Evolutionary conservation across 768 basidiomycete genomes (phyloP).

Genomic region (Amanita pseudoporphyria): DNA sequence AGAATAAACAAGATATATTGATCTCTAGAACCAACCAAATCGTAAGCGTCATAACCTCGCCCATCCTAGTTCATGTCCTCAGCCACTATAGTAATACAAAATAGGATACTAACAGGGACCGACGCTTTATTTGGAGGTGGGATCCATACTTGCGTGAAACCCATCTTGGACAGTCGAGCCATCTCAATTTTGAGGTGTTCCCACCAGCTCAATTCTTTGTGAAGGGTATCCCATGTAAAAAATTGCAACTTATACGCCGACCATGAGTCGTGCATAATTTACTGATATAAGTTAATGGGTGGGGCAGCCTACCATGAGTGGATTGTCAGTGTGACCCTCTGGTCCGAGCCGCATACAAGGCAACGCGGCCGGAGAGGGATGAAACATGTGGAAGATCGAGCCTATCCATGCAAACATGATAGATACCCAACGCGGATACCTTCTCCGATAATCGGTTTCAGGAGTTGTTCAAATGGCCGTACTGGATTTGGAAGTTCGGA

Average conservation of each 20-base stretch:
- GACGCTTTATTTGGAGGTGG: conserved; percentile 80
- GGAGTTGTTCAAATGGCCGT: not conserved
- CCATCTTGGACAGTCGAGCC: conserved; percentile 52
- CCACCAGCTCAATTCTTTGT: conserved; percentile 69
- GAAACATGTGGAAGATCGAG: conserved; percentile 8
- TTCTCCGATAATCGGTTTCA: not conserved
- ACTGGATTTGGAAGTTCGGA: conserved; percentile 7
- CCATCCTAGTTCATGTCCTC: conserved; percentile 36
- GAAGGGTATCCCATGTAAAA: conserved; percentile 70
- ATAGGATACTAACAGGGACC: conserved; percentile 31
- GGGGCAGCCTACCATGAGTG: conserved; percentile 51
- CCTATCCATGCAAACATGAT: conserved; percentile 1
- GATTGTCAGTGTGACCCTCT: conserved; percentile 36
- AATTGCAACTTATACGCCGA: conserved; percentile 54
- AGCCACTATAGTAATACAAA: not conserved
- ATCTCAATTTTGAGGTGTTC: conserved; percentile 58
- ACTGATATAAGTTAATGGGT: not conserved
- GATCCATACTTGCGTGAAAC: conserved; percentile 76
- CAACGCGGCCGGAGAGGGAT: conserved; percentile 30
- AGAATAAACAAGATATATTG: not conserved
- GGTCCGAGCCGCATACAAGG: conserved; percentile 55
- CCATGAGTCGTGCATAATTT: not conserved
- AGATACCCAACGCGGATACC: too few relatives aligned
- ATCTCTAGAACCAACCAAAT: conserved; percentile 46
- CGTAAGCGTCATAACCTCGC: conserved; percentile 81